Evolutionary conservation across 495 filamentous ascomycete genomes (phyloP).

Genomic region (Staphylotrichum longicolle): DNA sequence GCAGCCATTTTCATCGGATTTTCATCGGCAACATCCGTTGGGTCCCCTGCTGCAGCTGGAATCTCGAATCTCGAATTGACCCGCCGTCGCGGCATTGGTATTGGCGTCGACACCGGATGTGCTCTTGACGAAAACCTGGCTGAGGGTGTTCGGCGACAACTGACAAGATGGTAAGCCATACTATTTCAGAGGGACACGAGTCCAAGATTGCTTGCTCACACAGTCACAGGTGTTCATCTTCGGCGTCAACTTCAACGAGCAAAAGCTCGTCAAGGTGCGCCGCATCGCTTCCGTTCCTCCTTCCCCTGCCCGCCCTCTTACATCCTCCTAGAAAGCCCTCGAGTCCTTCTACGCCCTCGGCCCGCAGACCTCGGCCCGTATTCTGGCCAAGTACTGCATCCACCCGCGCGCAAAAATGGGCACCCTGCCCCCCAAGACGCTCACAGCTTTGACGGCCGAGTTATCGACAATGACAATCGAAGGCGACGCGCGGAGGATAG

Average conservation of each 20-base stretch:
- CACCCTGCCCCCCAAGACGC: slow-evolving; percentile 64
- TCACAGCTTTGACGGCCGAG: slow-evolving; percentile 76
- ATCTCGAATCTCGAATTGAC: background rate
- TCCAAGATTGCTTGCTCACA: background rate
- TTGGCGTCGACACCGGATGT: slow-evolving; percentile 11
- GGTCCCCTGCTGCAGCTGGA: background rate
- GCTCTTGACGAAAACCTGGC: slow-evolving; percentile 23
- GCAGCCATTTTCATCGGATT: slow-evolving; percentile 1
- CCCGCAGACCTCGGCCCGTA: slow-evolving; percentile 60
- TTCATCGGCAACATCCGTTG: slow-evolving; percentile 18
- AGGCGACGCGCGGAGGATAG: slow-evolving; percentile 73
- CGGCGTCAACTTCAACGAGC: slow-evolving; percentile 80
- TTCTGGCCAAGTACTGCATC: slow-evolving; percentile 85
- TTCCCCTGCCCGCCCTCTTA: background rate
- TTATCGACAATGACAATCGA: slow-evolving; percentile 92
- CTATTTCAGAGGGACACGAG: background rate
- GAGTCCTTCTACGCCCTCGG: slow-evolving; percentile 90
- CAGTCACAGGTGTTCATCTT: slow-evolving; percentile 71
- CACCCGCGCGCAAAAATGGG: slow-evolving; percentile 75
- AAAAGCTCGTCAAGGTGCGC: slow-evolving; percentile 73
- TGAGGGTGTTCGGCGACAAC: slow-evolving; percentile 21
- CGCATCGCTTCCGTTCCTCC: slow-evolving; percentile 15
- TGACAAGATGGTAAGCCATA: slow-evolving; percentile 33
- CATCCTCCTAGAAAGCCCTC: slow-evolving; percentile 67
- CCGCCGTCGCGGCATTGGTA: slow-evolving; percentile 14